These are phyloP conservation scores for Termitomyces sp. DNA, from an alignment of 768 basidiomycete species.

Conservation along the genomic window DNA sequence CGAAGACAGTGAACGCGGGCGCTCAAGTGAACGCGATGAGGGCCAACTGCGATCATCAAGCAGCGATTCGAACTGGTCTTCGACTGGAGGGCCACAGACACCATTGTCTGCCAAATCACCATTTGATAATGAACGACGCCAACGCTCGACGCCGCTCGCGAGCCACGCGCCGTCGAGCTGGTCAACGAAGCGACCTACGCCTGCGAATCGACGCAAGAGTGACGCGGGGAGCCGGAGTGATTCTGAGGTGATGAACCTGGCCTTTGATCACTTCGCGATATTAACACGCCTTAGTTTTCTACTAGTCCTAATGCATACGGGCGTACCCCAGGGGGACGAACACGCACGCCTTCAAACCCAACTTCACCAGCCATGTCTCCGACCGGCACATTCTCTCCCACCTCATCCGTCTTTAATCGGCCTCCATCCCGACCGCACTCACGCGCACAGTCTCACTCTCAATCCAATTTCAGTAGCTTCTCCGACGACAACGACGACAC, in stretches of 20 bases:
- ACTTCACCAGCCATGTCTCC: constrained; percentile 39
- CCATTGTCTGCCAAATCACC: constrained; percentile 54
- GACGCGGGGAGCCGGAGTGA: constrained; percentile 74
- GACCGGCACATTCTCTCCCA: constrained; percentile 23
- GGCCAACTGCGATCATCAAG: constrained; percentile 47
- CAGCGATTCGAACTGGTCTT: constrained; percentile 45
- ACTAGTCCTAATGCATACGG: constrained; percentile 39
- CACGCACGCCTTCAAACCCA: constrained; percentile 71
- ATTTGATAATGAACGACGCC: constrained; percentile 65
- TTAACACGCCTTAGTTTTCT: constrained; percentile 24
- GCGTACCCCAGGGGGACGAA: constrained; percentile 39
- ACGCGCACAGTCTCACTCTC: constrained; percentile 49
- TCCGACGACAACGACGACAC: constrained; percentile 30
- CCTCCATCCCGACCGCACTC: constrained; percentile 59
- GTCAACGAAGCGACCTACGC: constrained; percentile 55
- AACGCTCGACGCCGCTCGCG: constrained; percentile 61
- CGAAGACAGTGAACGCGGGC: constrained; percentile 32
- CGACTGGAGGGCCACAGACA: constrained; percentile 46
- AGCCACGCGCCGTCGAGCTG: constrained; percentile 69
- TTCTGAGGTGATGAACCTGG: constrained; percentile 51
- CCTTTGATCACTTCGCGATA: constrained; percentile 8
- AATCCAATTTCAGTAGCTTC: constrained; percentile 22
- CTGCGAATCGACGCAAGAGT: constrained; percentile 65
- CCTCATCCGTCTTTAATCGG: constrained; percentile 34
- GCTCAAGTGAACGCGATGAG: constrained; percentile 25